Evolutionary conservation across 192 early-diverging fungal species (phyloP), one percentile per base, ranked within the genome.

Genomic region (Backusella tuberculispora): DNA sequence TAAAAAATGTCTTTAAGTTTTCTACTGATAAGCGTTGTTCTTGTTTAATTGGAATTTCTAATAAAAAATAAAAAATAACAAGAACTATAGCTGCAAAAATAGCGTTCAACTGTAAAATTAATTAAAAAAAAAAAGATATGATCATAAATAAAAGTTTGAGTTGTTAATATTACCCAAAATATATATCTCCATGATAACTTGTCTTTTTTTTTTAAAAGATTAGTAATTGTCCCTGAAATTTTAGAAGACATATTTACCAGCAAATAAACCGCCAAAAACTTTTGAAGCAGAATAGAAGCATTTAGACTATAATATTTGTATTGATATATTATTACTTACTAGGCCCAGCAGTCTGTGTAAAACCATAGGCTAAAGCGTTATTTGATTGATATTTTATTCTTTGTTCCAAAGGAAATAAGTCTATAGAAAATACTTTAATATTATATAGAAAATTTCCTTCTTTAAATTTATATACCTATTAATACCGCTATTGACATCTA

Each of bases 371-470:
- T 5, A 60, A 21, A 26, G 4, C 4, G 26, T 60, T 60, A 26
- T 60, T 26, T 4, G 53, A 60, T n/a, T 60, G 53, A 60, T 60
- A 60, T 26, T 9, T 53, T 53, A 53, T 53, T 53, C 50, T 24
- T 53, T 53, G 50, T 8, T 19, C 50, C n/a, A 53, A 9, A 53
- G 50, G 50, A 19, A 53, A 53, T 53, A 53, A n/a, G 50, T 53
- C 50, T 53, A 19, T 53, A 53, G 17, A 19, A 19, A 53, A 9
- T 53, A 8, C 17, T n/a, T 53, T 53, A 53, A 19, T 19, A 24
- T 10, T 17, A 0, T 53, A 8, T 34, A 34, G 0, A 34, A 34
- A 7, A 8, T 19, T 19, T 21, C 19, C n/a, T 53, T 6, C 3
- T 10, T 19, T 9, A 19, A 8, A 21, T 19, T 19, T 9, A 17